These are phyloP conservation scores for Tricladium varicosporioides DNA, from an alignment of 2,329 filamentous ascomycete species.

Conservation along the genomic window DNA sequence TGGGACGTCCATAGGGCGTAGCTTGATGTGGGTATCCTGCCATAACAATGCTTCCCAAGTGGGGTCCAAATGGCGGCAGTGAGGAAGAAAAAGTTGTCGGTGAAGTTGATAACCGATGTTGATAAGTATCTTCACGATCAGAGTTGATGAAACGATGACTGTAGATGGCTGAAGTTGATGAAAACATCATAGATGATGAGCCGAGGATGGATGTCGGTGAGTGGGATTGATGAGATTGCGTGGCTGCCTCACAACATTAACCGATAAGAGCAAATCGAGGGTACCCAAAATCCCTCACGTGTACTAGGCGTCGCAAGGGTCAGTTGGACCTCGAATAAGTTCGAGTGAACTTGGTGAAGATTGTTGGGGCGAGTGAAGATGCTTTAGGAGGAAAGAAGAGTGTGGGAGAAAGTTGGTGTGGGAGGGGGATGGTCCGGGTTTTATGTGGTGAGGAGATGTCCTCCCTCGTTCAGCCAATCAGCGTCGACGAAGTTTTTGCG, in stretches of 20 bases:
- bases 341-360: constrained; percentile 26
- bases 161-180: constrained; percentile 23
- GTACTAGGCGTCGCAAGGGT: constrained; percentile 25
- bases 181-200: constrained; percentile 16
- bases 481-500: constrained; percentile 9
- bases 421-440: constrained; percentile 23
- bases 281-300: constrained; percentile 31
- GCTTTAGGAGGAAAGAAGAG: constrained; percentile 20
- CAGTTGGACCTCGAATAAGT: constrained; percentile 22
- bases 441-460: constrained; percentile 27
- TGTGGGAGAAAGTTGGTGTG: constrained; percentile 29
- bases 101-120: neutral
- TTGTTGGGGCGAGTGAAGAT: constrained; percentile 14
- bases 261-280: constrained; percentile 31
- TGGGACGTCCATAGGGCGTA: no score
- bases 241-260: constrained; percentile 20
- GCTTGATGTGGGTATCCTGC: no score
- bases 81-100: neutral
- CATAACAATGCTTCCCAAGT: neutral
- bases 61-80: neutral
- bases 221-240: constrained; percentile 24
- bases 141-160: constrained; percentile 16
- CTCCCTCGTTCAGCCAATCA: constrained; percentile 19
- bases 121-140: constrained; percentile 9
- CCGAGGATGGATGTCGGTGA: constrained; percentile 24